Conservation (phyloP, 768 basidiomycete species). For the Termitomyces sp. region DNA sequence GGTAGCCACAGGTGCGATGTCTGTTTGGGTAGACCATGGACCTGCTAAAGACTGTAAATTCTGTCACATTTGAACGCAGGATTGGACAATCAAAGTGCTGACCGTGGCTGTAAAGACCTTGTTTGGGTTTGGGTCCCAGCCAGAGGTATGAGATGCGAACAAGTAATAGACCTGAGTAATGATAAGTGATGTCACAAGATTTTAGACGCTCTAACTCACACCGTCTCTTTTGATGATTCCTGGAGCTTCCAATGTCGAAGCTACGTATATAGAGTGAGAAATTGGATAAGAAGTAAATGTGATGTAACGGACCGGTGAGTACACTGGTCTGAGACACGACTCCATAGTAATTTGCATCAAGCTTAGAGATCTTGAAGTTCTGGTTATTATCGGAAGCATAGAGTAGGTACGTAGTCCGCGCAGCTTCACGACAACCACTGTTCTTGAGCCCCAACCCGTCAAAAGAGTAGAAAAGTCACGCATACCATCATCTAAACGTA, state of each 20-base stretch:
- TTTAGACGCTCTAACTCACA: constrained; percentile 23
- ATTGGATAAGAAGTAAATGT: not conserved
- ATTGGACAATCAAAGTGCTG: constrained; percentile 12
- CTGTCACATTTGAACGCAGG: constrained; percentile 4
- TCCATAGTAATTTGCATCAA: constrained; percentile 59
- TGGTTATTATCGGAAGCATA: constrained; percentile 69
- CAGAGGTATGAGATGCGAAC: constrained; percentile 57
- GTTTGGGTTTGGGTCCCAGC: constrained; percentile 63
- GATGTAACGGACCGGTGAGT: constrained; percentile 34
- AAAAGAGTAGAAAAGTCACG: not conserved
- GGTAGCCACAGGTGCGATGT: constrained; percentile 49
- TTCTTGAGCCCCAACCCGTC: not conserved
- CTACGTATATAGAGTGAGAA: constrained; percentile 22
- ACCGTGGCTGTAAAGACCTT: constrained; percentile 54
- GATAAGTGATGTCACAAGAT: not conserved
- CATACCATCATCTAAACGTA: constrained; percentile 37
- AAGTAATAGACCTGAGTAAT: constrained; percentile 47
- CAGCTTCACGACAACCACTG: constrained; percentile 24
- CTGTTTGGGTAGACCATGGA: constrained; percentile 53
- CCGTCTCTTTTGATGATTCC: constrained; percentile 59
- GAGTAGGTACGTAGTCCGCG: constrained; percentile 52
- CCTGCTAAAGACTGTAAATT: constrained; percentile 44
- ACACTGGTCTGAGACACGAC: constrained; percentile 45
- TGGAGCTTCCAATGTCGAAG: constrained; percentile 57
- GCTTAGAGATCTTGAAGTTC: constrained; percentile 61